Evolutionary conservation across 192 early-diverging fungal genomes (phyloP).

Genomic region (Gonapodya prolifera): DNA sequence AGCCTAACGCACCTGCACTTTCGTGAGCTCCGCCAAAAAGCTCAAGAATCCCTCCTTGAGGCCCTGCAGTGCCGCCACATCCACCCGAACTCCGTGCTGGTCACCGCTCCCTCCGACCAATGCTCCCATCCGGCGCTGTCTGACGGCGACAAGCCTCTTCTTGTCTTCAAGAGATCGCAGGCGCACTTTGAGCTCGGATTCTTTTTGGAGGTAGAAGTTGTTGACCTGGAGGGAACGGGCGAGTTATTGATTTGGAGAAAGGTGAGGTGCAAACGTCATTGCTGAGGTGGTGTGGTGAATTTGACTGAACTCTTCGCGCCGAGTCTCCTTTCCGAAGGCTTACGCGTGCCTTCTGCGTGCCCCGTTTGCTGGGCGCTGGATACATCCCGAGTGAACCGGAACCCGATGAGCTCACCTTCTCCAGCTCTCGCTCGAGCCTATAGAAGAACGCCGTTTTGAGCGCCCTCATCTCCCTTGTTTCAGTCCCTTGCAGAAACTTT

Average conservation of each 20-base stretch:
- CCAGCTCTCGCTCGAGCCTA: slow-evolving; percentile 92
- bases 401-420: slow-evolving; percentile 52
- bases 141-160: slow-evolving; percentile 45
- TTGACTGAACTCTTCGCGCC: no score
- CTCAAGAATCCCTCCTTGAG: slow-evolving; percentile 82
- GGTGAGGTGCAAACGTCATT: neutral
- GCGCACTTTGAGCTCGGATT: slow-evolving; percentile 82
- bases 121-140: slow-evolving; percentile 14
- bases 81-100: slow-evolving; percentile 12
- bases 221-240: slow-evolving; percentile 53
- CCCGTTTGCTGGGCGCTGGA: no score
- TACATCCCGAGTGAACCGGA: no score
- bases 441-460: slow-evolving; percentile 96
- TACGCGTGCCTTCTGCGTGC: no score
- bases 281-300: no score
- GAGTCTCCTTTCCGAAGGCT: no score
- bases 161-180: slow-evolving; percentile 72
- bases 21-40: slow-evolving; percentile 86
- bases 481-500: neutral
- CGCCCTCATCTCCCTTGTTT: slow-evolving; percentile 41
- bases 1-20: slow-evolving; percentile 64
- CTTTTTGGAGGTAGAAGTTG: slow-evolving; percentile 92
- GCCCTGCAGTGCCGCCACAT: slow-evolving; percentile 49
- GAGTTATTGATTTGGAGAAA: neutral
- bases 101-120: neutral